Conservation (phyloP, 2,329 filamentous ascomycete species). For the Emmonsiellopsis sp. region DNA sequence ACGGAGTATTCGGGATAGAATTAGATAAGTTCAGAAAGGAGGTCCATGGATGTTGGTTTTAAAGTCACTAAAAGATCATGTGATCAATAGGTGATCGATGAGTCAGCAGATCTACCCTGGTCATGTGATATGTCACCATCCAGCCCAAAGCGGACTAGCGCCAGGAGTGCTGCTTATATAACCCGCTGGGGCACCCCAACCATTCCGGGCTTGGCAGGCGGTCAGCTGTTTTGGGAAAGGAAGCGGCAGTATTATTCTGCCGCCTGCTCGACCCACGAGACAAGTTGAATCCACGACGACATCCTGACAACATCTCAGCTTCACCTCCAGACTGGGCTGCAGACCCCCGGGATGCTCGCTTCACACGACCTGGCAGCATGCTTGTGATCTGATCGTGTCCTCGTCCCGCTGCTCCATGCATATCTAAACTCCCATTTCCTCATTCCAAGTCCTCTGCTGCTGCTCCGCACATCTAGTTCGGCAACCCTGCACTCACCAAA, state of each 20-base stretch:
- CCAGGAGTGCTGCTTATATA: too few relatives aligned
- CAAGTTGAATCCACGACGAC: background rate
- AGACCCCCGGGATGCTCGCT: too few relatives aligned
- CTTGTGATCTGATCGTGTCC: background rate
- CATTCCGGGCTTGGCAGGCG: conserved; percentile 3
- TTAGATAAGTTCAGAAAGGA: too few relatives aligned
- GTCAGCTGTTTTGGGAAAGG: conserved; percentile 4
- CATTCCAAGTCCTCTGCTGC: background rate
- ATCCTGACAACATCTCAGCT: background rate
- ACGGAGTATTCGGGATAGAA: too few relatives aligned
- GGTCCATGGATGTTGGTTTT: too few relatives aligned
- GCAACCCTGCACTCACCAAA: background rate
- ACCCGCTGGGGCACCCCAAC: background rate
- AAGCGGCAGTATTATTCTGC: background rate
- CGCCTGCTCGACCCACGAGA: background rate
- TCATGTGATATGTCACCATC: too few relatives aligned
- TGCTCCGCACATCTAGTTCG: too few relatives aligned
- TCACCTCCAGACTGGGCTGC: background rate
- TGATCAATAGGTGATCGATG: too few relatives aligned
- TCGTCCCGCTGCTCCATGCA: background rate
- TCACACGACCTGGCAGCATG: conserved; percentile 2
- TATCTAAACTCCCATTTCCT: background rate
- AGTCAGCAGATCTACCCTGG: too few relatives aligned
- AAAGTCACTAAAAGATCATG: too few relatives aligned
- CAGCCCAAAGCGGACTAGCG: too few relatives aligned